Percentiles rank a stretch among this genome's conserved stretches.
Conservation (phyloP, 208 protist species). For the Leishmania aethiopica region DNA sequence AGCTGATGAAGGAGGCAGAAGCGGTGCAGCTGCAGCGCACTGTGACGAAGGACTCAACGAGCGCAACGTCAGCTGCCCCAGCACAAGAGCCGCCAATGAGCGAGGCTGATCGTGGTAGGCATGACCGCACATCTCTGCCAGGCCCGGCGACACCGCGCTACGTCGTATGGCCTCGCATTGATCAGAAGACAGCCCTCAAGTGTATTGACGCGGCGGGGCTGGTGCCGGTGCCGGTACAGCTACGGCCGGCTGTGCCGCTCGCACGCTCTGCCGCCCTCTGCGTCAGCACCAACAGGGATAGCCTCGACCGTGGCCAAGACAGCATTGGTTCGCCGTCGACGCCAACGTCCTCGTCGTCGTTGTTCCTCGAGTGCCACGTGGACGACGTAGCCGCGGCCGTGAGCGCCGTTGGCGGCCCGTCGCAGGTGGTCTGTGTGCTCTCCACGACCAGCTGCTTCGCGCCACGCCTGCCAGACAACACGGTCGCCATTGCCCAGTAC, state of each 20-base stretch:
- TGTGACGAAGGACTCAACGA: background rate
- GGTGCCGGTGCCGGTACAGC: slow-evolving; percentile 50
- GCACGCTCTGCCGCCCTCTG: slow-evolving; percentile 6
- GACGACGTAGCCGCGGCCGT: slow-evolving; percentile 74
- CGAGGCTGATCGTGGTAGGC: background rate
- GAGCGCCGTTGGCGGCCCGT: slow-evolving; percentile 45
- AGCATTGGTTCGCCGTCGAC: background rate
- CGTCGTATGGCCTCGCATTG: slow-evolving; percentile 97
- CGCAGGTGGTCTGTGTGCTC: slow-evolving; percentile 95
- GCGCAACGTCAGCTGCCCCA: background rate
- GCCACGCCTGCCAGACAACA: slow-evolving; percentile 95
- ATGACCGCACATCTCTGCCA: background rate
- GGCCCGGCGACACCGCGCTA: slow-evolving; percentile 37
- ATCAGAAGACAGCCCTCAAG: slow-evolving; percentile 99
- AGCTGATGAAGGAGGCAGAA: slow-evolving; percentile 2
- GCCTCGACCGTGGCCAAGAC: background rate
- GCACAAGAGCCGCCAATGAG: background rate
- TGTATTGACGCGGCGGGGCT: slow-evolving; percentile 92
- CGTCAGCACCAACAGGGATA: background rate
- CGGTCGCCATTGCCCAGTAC: slow-evolving; percentile 91
- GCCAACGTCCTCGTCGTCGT: slow-evolving; percentile 31
- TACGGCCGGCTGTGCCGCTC: slow-evolving; percentile 32
- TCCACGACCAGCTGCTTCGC: slow-evolving; percentile 98
- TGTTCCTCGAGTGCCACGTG: slow-evolving; percentile 73
- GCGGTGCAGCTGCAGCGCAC: background rate